phyloP scores from a whole-genome alignment of 1,139 yeast genomes.

The Geotrichum siamense region DNA sequence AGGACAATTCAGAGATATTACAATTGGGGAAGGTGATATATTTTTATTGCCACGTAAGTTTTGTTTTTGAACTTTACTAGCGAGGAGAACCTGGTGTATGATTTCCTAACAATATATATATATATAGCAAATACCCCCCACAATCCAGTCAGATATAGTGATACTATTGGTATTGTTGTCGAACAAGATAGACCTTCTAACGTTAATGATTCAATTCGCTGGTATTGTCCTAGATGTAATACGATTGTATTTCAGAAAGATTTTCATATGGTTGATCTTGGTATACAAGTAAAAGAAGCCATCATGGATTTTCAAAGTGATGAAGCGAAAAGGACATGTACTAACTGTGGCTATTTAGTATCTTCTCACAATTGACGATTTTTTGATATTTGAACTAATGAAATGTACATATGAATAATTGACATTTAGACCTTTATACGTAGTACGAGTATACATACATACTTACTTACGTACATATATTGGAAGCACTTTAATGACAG shows the following conservation, averaged over 20 bases:
- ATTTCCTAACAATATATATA: neutral
- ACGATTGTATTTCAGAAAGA: conserved; percentile 59
- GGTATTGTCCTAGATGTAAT: conserved; percentile 76
- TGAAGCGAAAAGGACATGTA: conserved; percentile 60
- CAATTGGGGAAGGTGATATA: conserved; percentile 79
- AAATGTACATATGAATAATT: too few relatives aligned
- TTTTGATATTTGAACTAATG: too few relatives aligned
- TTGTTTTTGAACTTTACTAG: neutral
- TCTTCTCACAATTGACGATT: conserved; percentile 20
- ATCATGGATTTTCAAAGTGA: conserved; percentile 64
- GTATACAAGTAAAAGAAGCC: conserved; percentile 84
- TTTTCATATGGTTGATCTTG: conserved; percentile 74
- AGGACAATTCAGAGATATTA: conserved; percentile 66
- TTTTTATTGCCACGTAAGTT: conserved; percentile 57
- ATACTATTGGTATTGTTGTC: conserved; percentile 88
- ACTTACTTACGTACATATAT: too few relatives aligned
- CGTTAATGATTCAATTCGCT: conserved; percentile 61
- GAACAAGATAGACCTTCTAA: conserved; percentile 85
- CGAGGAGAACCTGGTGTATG: too few relatives aligned
- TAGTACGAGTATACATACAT: too few relatives aligned
- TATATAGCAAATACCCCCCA: conserved; percentile 65
- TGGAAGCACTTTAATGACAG: too few relatives aligned
- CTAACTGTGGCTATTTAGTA: conserved; percentile 55
- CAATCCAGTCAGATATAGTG: conserved; percentile 77
- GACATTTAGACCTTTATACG: too few relatives aligned